phyloP scores from a whole-genome alignment of 345 rosid genomes.

The Melastoma malabathricum region DNA sequence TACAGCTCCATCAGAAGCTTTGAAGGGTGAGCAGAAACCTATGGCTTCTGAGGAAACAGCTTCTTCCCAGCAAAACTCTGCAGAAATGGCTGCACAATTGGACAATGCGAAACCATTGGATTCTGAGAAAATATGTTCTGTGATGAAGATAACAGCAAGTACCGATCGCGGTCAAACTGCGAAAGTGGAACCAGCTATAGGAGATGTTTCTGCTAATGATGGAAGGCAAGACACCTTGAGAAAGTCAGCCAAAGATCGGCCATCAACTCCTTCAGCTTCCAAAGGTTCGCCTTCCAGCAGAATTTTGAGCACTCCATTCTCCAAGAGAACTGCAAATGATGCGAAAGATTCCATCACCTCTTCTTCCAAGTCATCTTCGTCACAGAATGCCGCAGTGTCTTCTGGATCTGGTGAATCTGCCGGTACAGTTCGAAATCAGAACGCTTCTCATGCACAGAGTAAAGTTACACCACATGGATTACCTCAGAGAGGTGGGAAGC shows the following conservation, averaged over 20 bases:
- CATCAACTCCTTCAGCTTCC: conserved; percentile 23
- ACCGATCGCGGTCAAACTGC: conserved; percentile 20
- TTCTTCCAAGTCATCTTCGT: conserved; percentile 34
- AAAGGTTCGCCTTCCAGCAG: conserved; percentile 41
- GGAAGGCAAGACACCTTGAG: conserved; percentile 24
- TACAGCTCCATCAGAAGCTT: conserved; percentile 18
- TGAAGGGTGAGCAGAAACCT: conserved; percentile 24
- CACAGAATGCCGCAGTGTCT: conserved; percentile 24
- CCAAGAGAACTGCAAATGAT: conserved; percentile 33
- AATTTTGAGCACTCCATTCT: conserved; percentile 34
- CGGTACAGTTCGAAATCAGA: conserved; percentile 25
- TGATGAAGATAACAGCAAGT: conserved; percentile 21
- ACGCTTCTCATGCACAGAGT: conserved; percentile 21
- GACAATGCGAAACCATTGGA: conserved; percentile 33
- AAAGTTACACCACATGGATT: conserved; percentile 33
- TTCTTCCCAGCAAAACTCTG: conserved; percentile 22
- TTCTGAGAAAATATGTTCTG: conserved; percentile 23
- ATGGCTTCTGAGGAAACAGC: conserved; percentile 35
- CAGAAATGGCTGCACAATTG: background rate
- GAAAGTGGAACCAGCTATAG: conserved; percentile 33
- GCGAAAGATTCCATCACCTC: conserved; percentile 37
- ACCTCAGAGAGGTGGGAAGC: conserved; percentile 51
- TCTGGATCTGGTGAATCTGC: conserved; percentile 33
- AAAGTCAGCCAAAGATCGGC: conserved; percentile 34
- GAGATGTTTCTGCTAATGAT: conserved; percentile 26